phyloP scores from a whole-genome alignment of 2,329 filamentous ascomycete genomes.

The Pezizomycotina sp. region DNA sequence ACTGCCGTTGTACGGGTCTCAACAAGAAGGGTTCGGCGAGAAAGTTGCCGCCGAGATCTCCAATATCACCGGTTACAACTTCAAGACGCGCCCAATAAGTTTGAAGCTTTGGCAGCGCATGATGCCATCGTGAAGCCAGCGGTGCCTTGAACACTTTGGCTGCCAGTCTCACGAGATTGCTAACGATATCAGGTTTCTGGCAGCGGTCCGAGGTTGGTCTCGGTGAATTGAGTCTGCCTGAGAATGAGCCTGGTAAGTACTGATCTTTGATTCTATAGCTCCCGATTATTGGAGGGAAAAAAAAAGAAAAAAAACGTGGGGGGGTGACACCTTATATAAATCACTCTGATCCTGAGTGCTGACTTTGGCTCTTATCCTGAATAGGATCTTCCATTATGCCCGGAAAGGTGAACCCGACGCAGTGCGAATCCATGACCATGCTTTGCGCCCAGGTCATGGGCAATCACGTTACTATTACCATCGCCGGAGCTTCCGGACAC shows the following conservation, averaged over 20 bases:
- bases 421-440: conserved; percentile 97
- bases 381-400: conserved; percentile 88
- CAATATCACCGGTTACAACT: conserved; percentile 83
- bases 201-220: conserved; percentile 85
- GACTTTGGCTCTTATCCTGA: neutral
- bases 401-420: conserved; percentile 97
- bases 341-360: too few species aligned
- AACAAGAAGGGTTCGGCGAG: conserved; percentile 95
- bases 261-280: too few species aligned
- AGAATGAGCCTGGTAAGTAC: conserved; percentile 71
- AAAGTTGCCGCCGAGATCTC: conserved; percentile 77
- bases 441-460: conserved; percentile 94
- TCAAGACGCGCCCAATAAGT: conserved; percentile 99
- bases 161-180: conserved; percentile 84
- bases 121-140: conserved; percentile 86
- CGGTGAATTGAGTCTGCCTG: conserved; percentile 78
- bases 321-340: too few species aligned
- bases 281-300: too few species aligned
- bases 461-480: conserved; percentile 83
- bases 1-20: conserved; percentile 90
- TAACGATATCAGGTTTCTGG: conserved; percentile 96
- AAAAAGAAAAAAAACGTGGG: too few species aligned
- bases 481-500: conserved; percentile 92
- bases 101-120: conserved; percentile 88
- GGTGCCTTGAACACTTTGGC: conserved; percentile 89